Conservation (phyloP, 345 rosid species). For the Pugionium dolabratum region DNA sequence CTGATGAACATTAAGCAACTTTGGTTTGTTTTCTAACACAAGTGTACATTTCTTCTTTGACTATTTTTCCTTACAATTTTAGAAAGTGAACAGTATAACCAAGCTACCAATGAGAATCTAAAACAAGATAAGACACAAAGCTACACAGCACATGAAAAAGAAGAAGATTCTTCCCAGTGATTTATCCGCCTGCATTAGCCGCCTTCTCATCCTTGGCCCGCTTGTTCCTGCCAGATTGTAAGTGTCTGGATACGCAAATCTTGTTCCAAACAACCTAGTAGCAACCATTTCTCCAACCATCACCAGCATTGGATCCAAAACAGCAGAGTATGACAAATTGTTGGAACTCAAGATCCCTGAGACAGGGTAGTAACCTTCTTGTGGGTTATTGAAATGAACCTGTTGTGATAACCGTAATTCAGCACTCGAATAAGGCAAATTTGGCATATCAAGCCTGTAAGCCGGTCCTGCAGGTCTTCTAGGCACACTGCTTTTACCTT, state of each 20-base stretch:
- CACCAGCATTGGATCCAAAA: constrained; percentile 51
- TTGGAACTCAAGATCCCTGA: constrained; percentile 45
- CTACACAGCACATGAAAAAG: constrained; percentile 69
- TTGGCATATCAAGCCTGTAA: constrained; percentile 39
- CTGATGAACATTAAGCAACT: constrained; percentile 12
- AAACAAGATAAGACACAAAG: constrained; percentile 72
- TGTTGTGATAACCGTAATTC: constrained; percentile 39
- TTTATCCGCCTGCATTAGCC: constrained; percentile 63
- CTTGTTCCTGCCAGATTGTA: constrained; percentile 49
- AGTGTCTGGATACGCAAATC: constrained; percentile 52
- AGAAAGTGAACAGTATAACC: not conserved
- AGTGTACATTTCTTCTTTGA: constrained; percentile 26
- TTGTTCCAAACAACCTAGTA: constrained; percentile 61
- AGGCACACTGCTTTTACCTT: constrained; percentile 40
- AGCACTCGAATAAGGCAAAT: constrained; percentile 15
- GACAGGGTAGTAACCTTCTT: constrained; percentile 42
- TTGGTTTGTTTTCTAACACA: constrained; percentile 16
- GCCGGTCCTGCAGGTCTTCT: constrained; percentile 56
- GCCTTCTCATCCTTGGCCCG: constrained; percentile 75
- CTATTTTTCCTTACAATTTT: constrained; percentile 19
- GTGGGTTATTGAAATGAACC: constrained; percentile 36
- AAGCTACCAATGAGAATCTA: constrained; percentile 28
- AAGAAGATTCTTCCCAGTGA: constrained; percentile 73
- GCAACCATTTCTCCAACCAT: constrained; percentile 73
- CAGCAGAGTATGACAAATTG: constrained; percentile 42